Conservation (phyloP, 192 early-diverging fungal genomes). For the Glomus cerebriforme region DNA sequence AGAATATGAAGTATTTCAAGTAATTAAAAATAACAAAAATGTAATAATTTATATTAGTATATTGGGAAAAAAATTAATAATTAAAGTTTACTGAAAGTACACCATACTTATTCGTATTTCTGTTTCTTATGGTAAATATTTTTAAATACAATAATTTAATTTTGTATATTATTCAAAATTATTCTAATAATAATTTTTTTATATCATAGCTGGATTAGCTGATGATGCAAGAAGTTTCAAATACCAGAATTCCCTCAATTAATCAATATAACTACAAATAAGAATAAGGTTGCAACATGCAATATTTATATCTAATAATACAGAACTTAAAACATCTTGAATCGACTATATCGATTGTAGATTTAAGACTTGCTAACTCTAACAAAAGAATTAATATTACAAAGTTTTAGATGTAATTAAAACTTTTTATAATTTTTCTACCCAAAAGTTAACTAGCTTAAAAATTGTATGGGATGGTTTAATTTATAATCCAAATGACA, state of each 20-base stretch:
- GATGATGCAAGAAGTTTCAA: neutral
- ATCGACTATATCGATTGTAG: neutral
- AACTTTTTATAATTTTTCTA: neutral
- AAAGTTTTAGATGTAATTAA: neutral
- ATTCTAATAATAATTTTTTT: neutral
- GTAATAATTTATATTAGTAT: too few species aligned
- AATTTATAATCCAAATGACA: too few species aligned
- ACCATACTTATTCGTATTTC: too few species aligned
- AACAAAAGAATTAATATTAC: neutral
- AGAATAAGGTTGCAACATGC: too few species aligned
- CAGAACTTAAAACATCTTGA: neutral
- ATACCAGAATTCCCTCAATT: neutral
- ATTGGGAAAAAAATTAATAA: too few species aligned
- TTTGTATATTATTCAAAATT: neutral
- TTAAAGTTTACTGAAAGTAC: too few species aligned
- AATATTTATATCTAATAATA: neutral
- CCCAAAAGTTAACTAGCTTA: neutral
- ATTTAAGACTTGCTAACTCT: neutral
- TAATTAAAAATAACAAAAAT: too few species aligned
- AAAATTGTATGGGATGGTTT: neutral
- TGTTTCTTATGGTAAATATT: constrained; percentile 22
- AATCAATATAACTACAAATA: neutral
- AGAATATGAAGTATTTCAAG: too few species aligned
- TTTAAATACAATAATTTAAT: neutral
- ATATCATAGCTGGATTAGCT: neutral